Evolutionary conservation across 176 grass and related monocot genomes (phyloP).

Genomic region (Oryza glaberrima): DNA sequence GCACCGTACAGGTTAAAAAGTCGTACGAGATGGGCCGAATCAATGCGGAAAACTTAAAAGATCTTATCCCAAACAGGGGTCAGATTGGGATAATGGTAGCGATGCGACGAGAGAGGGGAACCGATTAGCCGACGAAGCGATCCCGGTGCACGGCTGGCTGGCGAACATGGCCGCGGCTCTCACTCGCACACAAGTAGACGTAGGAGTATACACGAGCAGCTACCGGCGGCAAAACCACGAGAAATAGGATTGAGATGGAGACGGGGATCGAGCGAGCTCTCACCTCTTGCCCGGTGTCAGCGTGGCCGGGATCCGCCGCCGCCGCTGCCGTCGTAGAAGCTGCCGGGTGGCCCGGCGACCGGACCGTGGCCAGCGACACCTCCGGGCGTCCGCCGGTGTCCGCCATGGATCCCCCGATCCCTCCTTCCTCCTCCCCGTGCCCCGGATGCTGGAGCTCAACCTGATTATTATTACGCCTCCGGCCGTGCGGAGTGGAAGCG

Average conservation of each 20-base stretch:
- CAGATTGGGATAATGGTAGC: not conserved
- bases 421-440: not conserved
- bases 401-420: constrained; percentile 23
- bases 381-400: constrained; percentile 1
- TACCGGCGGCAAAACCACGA: not conserved
- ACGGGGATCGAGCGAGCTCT: constrained; percentile 11
- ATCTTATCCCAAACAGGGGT: not conserved
- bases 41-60: not conserved
- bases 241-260: not conserved
- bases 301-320: not conserved
- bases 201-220: not conserved
- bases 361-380: constrained; percentile 28
- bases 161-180: no score
- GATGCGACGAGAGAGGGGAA: not conserved
- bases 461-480: not conserved
- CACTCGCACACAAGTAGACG: not conserved
- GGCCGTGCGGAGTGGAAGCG: not conserved
- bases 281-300: constrained; percentile 13
- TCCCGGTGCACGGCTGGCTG: no score
- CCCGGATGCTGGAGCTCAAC: not conserved
- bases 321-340: not conserved
- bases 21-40: not conserved
- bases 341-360: not conserved
- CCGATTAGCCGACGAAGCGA: not conserved
- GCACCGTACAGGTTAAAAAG: not conserved